These are phyloP conservation scores for Fusarium odoratissimum DNA, from an alignment of 2,329 filamentous ascomycete species.

Conservation along the genomic window DNA sequence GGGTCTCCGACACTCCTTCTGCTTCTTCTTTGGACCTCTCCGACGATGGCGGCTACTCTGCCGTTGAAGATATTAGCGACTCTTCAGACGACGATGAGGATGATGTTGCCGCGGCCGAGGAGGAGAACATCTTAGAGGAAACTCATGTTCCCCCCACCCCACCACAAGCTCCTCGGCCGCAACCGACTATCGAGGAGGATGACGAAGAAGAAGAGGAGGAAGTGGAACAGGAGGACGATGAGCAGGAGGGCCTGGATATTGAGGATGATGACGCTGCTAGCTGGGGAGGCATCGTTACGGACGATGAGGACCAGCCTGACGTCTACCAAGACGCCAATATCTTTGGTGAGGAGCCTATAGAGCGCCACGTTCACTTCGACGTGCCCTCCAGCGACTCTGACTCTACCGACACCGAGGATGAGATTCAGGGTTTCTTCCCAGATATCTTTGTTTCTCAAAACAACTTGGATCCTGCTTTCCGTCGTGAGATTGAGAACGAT, in stretches of 20 bases:
- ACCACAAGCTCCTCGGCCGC: constrained; percentile 64
- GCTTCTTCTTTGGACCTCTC: constrained; percentile 70
- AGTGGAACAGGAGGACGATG: constrained; percentile 55
- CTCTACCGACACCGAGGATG: constrained; percentile 71
- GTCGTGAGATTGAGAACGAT: constrained; percentile 78
- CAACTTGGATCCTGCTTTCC: constrained; percentile 76
- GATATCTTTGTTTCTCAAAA: constrained; percentile 84
- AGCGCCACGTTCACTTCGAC: constrained; percentile 80
- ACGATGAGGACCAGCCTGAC: constrained; percentile 58
- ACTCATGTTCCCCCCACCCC: constrained; percentile 52
- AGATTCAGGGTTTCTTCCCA: constrained; percentile 75
- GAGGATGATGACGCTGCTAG: constrained; percentile 58
- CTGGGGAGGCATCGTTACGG: constrained; percentile 68
- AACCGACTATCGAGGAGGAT: constrained; percentile 48
- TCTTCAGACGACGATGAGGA: constrained; percentile 82
- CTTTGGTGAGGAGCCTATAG: constrained; percentile 54
- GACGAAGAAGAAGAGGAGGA: constrained; percentile 53
- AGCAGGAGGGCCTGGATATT: constrained; percentile 56
- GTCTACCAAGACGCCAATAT: constrained; percentile 54
- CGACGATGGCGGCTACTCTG: constrained; percentile 79
- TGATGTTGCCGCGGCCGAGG: constrained; percentile 81
- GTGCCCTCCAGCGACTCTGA: constrained; percentile 75
- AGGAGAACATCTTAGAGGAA: constrained; percentile 74
- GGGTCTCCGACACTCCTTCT: constrained; percentile 61
- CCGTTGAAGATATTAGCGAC: constrained; percentile 82